A percentile compares a stretch with the other conserved stretches of the same genome.
phyloP scores from a whole-genome alignment of 225 moss, liverwort and hornwort species.

The Sphagnum contortum region DNA sequence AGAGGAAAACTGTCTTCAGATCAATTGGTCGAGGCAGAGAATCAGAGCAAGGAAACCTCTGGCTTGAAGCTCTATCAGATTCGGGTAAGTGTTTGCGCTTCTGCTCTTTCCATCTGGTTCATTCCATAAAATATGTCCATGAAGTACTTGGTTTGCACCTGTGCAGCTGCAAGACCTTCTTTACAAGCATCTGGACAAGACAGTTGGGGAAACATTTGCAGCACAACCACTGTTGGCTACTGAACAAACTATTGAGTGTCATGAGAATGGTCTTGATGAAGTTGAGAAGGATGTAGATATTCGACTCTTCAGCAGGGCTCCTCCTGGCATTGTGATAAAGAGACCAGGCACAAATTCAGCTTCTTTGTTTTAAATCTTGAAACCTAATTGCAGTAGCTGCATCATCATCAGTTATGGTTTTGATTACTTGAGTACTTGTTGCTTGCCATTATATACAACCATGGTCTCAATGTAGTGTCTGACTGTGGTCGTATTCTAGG shows the following conservation, averaged over 20 bases:
- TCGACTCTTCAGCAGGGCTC: conserved; percentile 64
- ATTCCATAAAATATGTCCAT: not conserved
- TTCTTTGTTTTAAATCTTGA: no score
- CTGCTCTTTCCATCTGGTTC: not conserved
- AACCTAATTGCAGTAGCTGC: no score
- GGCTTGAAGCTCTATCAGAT: conserved; percentile 73
- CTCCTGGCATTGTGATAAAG: conserved; percentile 55
- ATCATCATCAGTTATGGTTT: not conserved
- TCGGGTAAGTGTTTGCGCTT: conserved; percentile 28
- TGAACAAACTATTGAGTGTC: conserved; percentile 1
- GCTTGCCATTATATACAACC: not conserved
- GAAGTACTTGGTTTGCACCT: not conserved
- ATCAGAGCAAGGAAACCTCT: conserved; percentile 17
- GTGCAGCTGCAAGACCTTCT: conserved; percentile 74
- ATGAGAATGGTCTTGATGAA: conserved; percentile 20
- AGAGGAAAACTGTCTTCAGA: no score
- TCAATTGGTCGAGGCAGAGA: conserved; percentile 1
- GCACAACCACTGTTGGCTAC: conserved; percentile 6
- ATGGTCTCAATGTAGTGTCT: no score
- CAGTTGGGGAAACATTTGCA: conserved; percentile 26
- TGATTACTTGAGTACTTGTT: not conserved
- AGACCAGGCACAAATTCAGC: conserved; percentile 16
- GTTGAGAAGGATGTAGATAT: conserved; percentile 33
- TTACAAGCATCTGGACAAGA: conserved; percentile 68
- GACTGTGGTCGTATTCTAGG: no score